A percentile compares a stretch with the other conserved stretches of the same genome.
phyloP scores from a whole-genome alignment of 768 basidiomycete species.

The Xerocomellus intermedius region DNA sequence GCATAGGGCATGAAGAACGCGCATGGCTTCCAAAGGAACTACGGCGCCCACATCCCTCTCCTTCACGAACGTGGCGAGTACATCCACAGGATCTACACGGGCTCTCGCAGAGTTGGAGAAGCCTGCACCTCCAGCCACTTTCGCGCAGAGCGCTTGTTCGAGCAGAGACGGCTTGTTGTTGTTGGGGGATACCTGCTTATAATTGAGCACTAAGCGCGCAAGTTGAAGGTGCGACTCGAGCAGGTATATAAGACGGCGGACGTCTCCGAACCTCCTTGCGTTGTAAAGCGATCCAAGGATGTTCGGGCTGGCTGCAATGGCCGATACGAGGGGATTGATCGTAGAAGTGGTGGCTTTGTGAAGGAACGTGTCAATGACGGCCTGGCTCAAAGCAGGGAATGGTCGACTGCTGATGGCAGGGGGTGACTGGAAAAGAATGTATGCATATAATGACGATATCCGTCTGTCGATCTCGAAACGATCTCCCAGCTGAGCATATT shows the following conservation, averaged over 20 bases:
- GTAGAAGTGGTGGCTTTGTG: slow-evolving; percentile 75
- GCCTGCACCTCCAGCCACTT: slow-evolving; percentile 48
- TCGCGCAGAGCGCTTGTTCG: slow-evolving; percentile 73
- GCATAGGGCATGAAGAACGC: slow-evolving; percentile 65
- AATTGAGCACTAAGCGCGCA: slow-evolving; percentile 58
- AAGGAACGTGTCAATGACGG: slow-evolving; percentile 69
- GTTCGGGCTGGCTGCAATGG: slow-evolving; percentile 60
- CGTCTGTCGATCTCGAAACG: slow-evolving; percentile 79
- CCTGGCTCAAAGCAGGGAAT: slow-evolving; percentile 57
- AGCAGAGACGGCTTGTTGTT: slow-evolving; percentile 58
- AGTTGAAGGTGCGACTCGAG: slow-evolving; percentile 67
- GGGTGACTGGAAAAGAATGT: slow-evolving; percentile 62
- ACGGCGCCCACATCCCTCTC: slow-evolving; percentile 57
- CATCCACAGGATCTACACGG: slow-evolving; percentile 71
- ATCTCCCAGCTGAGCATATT: slow-evolving; percentile 77
- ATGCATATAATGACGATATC: slow-evolving; percentile 63
- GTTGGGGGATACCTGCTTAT: slow-evolving; percentile 51
- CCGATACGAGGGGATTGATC: slow-evolving; percentile 75
- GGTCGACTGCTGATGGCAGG: slow-evolving; percentile 53
- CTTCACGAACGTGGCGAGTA: slow-evolving; percentile 65
- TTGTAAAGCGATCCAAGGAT: slow-evolving; percentile 59
- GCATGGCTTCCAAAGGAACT: slow-evolving; percentile 66
- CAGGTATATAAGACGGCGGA: slow-evolving; percentile 62
- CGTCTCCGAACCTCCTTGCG: slow-evolving; percentile 68
- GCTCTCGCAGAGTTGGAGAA: slow-evolving; percentile 44